These are phyloP conservation scores for Beta vulgaris DNA, from an alignment of 148 eudicot species.

Conservation along the genomic window DNA sequence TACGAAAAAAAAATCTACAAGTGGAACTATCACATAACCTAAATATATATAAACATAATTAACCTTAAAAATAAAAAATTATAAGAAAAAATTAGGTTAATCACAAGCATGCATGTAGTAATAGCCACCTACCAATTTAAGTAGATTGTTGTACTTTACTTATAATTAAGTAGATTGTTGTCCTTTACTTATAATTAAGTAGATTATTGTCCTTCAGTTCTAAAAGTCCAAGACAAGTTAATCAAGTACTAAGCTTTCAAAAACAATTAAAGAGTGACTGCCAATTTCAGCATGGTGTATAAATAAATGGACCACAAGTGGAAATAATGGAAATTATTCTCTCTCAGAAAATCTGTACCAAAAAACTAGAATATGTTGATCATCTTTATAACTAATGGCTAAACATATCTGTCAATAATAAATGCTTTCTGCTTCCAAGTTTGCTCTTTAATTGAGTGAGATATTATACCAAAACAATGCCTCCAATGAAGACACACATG, in stretches of 20 bases:
- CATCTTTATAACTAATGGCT: constrained; percentile 5
- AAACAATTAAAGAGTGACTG: constrained; percentile 10
- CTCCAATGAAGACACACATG: background rate
- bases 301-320: constrained; percentile 28
- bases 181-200: too few relatives aligned
- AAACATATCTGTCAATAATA: constrained; percentile 12
- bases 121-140: background rate
- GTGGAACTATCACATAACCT: too few relatives aligned
- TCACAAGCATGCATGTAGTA: too few relatives aligned
- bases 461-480: background rate
- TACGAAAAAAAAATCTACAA: too few relatives aligned
- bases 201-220: too few relatives aligned
- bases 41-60: too few relatives aligned
- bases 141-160: background rate
- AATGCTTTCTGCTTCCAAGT: constrained; percentile 12
- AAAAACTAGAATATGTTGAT: constrained; percentile 14
- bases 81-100: too few relatives aligned
- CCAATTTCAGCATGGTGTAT: constrained; percentile 1
- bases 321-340: constrained; percentile 34
- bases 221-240: background rate
- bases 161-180: background rate
- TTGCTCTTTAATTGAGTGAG: background rate
- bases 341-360: constrained; percentile 29
- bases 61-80: too few relatives aligned
- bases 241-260: constrained; percentile 5